These are phyloP conservation scores for Podospora bellae-mahoneyi DNA, from an alignment of 495 filamentous ascomycete genomes.

Conservation along the genomic window DNA sequence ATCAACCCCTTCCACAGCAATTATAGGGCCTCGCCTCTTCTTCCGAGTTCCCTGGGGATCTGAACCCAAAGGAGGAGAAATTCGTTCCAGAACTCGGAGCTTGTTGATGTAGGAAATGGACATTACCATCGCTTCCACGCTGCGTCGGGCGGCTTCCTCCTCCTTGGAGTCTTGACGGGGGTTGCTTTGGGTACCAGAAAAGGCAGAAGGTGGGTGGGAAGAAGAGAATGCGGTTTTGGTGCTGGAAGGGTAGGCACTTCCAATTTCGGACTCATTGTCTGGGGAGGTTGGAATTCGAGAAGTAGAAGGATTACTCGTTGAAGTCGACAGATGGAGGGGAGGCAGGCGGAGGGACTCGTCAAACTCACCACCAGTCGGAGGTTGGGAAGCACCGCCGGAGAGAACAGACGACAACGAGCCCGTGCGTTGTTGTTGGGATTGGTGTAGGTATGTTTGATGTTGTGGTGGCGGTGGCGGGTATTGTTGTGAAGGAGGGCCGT, in stretches of 20 bases:
- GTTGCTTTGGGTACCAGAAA: neutral
- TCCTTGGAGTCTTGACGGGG: neutral
- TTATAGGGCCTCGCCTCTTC: slow-evolving; percentile 65
- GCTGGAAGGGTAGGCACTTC: neutral
- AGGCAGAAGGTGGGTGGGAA: neutral
- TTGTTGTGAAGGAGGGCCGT: neutral
- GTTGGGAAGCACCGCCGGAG: slow-evolving; percentile 10
- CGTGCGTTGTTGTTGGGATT: neutral
- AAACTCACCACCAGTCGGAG: slow-evolving; percentile 21
- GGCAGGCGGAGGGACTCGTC: slow-evolving; percentile 53
- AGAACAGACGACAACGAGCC: neutral
- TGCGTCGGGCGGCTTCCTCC: slow-evolving; percentile 23
- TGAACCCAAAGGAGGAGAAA: slow-evolving; percentile 44
- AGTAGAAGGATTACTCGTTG: slow-evolving; percentile 31
- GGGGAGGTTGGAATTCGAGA: slow-evolving; percentile 18
- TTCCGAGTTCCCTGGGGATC: slow-evolving; percentile 35
- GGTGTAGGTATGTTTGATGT: neutral
- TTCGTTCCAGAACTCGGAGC: slow-evolving; percentile 38
- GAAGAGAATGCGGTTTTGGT: neutral
- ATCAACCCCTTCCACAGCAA: slow-evolving; percentile 77
- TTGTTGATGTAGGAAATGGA: slow-evolving; percentile 68
- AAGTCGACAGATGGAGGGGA: slow-evolving; percentile 46
- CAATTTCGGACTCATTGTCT: neutral
- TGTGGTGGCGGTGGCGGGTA: neutral
- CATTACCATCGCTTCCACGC: slow-evolving; percentile 69